These are phyloP conservation scores for Arctostaphylos glauca DNA, from an alignment of 148 eudicot species.

Conservation along the genomic window DNA sequence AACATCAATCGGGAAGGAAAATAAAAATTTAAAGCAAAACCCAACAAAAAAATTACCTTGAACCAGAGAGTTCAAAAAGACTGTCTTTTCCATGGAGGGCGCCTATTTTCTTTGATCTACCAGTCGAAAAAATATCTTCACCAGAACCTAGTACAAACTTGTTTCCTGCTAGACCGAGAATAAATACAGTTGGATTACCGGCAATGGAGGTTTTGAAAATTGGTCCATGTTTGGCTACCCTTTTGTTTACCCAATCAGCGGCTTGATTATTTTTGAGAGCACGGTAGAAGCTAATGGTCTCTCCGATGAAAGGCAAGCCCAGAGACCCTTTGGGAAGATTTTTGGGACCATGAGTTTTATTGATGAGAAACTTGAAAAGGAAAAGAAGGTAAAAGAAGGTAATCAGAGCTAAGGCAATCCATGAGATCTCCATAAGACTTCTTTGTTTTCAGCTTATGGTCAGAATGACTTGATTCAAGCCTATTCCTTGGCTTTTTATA, in stretches of 20 bases:
- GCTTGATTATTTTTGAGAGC: constrained; percentile 17
- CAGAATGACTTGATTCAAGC: background rate
- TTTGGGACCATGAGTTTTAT: background rate
- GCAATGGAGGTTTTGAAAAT: constrained; percentile 20
- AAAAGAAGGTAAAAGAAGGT: constrained; percentile 14
- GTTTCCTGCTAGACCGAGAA: background rate
- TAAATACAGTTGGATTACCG: constrained; percentile 18
- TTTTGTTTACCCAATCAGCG: constrained; percentile 17
- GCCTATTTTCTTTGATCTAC: background rate
- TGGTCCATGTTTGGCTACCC: constrained; percentile 15
- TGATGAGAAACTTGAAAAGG: constrained; percentile 13
- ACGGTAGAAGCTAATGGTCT: constrained; percentile 23
- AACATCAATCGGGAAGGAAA: background rate
- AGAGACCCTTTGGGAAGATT: constrained; percentile 21
- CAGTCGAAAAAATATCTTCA: constrained; percentile 10
- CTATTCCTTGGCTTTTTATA: background rate
- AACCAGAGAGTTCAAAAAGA: constrained; percentile 17
- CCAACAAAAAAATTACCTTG: background rate
- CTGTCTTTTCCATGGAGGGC: constrained; percentile 11
- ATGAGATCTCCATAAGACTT: constrained; percentile 11
- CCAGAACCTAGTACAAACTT: background rate
- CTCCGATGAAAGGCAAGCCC: constrained; percentile 25
- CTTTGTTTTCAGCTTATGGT: background rate
- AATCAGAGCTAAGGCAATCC: constrained; percentile 12
- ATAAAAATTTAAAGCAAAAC: background rate